A percentile compares a stretch with the other conserved stretches of the same genome.
These are phyloP conservation scores for Botrytis byssoidea DNA, from an alignment of 2,329 filamentous ascomycete genomes.

Conservation along the genomic window DNA sequence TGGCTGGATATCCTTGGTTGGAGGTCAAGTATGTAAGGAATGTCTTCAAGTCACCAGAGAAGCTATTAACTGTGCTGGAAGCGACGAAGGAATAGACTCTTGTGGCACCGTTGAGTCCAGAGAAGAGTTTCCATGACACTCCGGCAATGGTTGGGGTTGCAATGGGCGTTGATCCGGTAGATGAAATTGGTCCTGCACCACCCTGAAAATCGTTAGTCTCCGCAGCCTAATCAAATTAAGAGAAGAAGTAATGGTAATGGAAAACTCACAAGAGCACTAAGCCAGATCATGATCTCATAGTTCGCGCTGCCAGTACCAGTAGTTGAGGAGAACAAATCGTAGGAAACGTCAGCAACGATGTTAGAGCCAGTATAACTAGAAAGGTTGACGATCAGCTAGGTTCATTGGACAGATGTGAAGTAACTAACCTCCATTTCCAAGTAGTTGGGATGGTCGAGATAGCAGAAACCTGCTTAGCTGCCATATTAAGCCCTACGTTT, in stretches of 20 bases:
- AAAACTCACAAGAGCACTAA: constrained; percentile 45
- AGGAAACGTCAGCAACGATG: constrained; percentile 58
- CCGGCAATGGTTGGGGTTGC: constrained; percentile 55
- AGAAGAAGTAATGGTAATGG: not conserved
- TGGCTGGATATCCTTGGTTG: constrained; percentile 48
- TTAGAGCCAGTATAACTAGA: constrained; percentile 47
- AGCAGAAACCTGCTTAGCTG: constrained; percentile 40
- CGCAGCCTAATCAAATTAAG: not conserved
- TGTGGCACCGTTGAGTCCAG: constrained; percentile 58
- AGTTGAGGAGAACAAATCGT: constrained; percentile 58
- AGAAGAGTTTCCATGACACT: constrained; percentile 56
- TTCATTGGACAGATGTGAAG: not conserved
- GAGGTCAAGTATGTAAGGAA: constrained; percentile 57
- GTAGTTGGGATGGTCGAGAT: constrained; percentile 42
- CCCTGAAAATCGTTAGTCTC: constrained; percentile 36
- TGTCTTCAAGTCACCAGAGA: constrained; percentile 54
- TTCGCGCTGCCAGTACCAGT: constrained; percentile 48
- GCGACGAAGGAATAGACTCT: constrained; percentile 62
- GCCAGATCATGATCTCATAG: constrained; percentile 68
- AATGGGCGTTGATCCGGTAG: constrained; percentile 48
- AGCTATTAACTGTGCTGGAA: constrained; percentile 48
- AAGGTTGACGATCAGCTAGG: not conserved
- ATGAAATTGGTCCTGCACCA: constrained; percentile 56
- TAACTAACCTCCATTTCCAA: constrained; percentile 43
- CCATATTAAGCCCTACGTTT: constrained; percentile 43